Evolutionary conservation across 352 stramenopile species (phyloP), one percentile per base, ranked within the genome.

Genomic region (Phytophthora syringae): DNA sequence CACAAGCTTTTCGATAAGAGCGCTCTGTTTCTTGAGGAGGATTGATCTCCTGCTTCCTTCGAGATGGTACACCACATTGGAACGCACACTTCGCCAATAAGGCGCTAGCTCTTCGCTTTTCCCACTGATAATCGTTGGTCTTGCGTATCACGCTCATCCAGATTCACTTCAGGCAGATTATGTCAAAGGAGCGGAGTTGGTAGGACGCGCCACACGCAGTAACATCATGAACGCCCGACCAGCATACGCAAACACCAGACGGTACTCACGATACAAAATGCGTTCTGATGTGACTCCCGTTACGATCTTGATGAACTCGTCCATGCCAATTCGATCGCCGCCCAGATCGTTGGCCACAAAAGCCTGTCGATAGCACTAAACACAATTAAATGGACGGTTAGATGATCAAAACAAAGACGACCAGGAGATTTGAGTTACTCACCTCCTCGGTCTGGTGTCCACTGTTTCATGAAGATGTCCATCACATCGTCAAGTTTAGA

Each of bases 401-500:
- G 39, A 45, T 11, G 39, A 45, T 15, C 16, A 25, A 25, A 25
- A 24, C 18, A 25, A 15, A 45, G n/a, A 13, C 18, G 9, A 9
- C 5, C 3, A 48, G 13, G 13, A 32, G 18, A 15, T 21, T 28
- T 32, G 11, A 5, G 21, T 20, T 0, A 12, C 71, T 58, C 66
- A 88, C 79, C 67, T 88, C 81, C 3, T 93, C 80, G 2, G 88
- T 72, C 28, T 84, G 79, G 55, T 5, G 66, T 71, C 85, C 85
- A 93, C 34, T 79, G 64, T 21, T 74, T 70, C 16, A 92, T 42
- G 44, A 91, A 90, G 6, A 90, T 52, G 0, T 28, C 57, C 79
- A 93, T 89, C 0, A 79, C 68, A 43, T 89, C 80, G 55, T 93
- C 85, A 7, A 93, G 59, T n/a, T 93, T 82, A n/a, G 3, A 90